Conservation (phyloP, 2,329 filamentous ascomycete species). For the Shiraia sp. region DNA sequence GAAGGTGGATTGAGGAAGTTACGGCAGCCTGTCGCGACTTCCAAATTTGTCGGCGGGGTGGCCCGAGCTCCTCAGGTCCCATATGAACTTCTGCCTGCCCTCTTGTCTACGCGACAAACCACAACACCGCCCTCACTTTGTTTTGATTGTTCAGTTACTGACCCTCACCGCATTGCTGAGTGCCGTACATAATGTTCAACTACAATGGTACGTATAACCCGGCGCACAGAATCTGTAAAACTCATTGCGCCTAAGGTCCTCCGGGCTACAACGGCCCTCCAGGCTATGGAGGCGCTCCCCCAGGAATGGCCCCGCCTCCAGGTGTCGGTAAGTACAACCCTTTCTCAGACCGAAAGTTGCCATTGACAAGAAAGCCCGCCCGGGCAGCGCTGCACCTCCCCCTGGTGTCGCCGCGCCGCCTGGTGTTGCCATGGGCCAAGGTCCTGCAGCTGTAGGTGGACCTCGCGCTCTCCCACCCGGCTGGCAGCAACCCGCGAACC, state of each 20-base stretch:
- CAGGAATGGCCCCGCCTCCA: conserved; percentile 77
- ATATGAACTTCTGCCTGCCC: conserved; percentile 13
- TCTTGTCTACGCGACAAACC: conserved; percentile 11
- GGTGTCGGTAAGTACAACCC: conserved; percentile 68
- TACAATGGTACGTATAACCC: conserved; percentile 34
- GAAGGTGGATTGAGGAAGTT: conserved; percentile 3
- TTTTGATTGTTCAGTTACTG: not conserved
- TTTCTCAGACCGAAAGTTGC: not conserved
- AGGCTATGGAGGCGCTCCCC: conserved; percentile 72
- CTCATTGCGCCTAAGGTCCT: conserved; percentile 42
- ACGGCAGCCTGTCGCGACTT: conserved; percentile 18
- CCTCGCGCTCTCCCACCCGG: conserved; percentile 78
- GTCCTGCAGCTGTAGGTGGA: conserved; percentile 74
- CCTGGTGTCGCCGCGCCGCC: conserved; percentile 76
- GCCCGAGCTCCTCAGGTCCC: conserved; percentile 16
- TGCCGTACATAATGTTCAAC: conserved; percentile 37
- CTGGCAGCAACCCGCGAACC: conserved; percentile 87
- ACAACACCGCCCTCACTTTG: not conserved
- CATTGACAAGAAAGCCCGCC: conserved; percentile 11
- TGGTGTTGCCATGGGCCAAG: conserved; percentile 75
- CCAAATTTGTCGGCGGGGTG: conserved; percentile 28
- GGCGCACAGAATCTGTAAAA: conserved; percentile 2
- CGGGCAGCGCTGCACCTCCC: conserved; percentile 58
- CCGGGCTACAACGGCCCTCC: conserved; percentile 75
- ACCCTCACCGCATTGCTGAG: not conserved